Evolutionary conservation across 108 stramenopile species (phyloP), one percentile per base, ranked within the genome.

Genomic region (Hondaea fermentalgiana): DNA sequence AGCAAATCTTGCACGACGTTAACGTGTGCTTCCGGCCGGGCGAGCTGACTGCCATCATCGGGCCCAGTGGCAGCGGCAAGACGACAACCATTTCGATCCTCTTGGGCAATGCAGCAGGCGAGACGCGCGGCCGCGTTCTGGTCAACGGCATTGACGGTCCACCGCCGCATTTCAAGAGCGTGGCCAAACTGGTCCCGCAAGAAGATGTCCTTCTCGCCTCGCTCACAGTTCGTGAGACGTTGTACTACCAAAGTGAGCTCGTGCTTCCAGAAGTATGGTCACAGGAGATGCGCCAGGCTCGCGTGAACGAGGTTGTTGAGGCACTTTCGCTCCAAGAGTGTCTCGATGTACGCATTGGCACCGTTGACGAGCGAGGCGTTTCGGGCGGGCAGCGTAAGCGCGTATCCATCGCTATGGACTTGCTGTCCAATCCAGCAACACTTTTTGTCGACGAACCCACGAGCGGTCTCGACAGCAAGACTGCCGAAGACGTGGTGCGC

Each of bases 311-410:
- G 12, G 43, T 72, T 0, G 23, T 90, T 28, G 12, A n/a, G 47
- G 45, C 28, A 4, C 88, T 90, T 4, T 58, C 28, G 42, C 64
- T 90, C 28, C 19, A 58, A 35, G 25, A 25, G 14, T 57, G 55
- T 45, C 42, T 47, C 4, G 72, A 88, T 35, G 25, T 29, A 47
- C 43, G 14, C 44, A 88, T 90, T 59, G 90, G 90, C 5, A 89
- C 60, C 12, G 90, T 17, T 35, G 35, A 53, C 29, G 17, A 21
- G 14, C 57, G 88, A 4, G 91, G 89, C 72, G 88, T 92, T 44
- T 72, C 71, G 1, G 91, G 91, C 47, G 91, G 91, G 28, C 92
- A 92, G 91, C 53, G 88, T 5, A 92, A 92, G 89, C 89, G 92
- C 23, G 87, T 89, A 49, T 88, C 55, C 88, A 88, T 92, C 87